A percentile compares a stretch with the other conserved stretches of the same genome.
These are phyloP conservation scores for Acidomyces sp. DNA, from an alignment of 495 filamentous ascomycete genomes.

Conservation along the genomic window DNA sequence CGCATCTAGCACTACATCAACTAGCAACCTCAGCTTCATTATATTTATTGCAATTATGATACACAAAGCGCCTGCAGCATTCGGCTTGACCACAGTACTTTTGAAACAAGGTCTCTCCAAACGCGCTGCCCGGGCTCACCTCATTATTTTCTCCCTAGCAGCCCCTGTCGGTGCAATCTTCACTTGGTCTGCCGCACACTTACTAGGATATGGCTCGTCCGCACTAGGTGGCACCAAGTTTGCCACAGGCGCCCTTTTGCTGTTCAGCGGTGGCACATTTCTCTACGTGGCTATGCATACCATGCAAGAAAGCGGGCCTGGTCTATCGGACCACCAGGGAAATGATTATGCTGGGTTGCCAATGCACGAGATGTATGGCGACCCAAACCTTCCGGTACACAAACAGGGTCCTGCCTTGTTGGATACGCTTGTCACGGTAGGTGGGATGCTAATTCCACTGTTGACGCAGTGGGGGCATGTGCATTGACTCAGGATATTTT, in stretches of 20 bases:
- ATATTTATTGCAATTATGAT: slow-evolving; percentile 95
- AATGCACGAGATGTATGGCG: neutral
- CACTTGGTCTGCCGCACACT: slow-evolving; percentile 66
- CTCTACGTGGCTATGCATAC: slow-evolving; percentile 99
- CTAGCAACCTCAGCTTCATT: slow-evolving; percentile 59
- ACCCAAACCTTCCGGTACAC: neutral
- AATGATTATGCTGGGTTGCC: slow-evolving; percentile 55
- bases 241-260: slow-evolving; percentile 82
- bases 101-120: slow-evolving; percentile 81
- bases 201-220: slow-evolving; percentile 46
- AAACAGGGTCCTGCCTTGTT: slow-evolving; percentile 33
- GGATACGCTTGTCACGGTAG: slow-evolving; percentile 61
- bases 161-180: slow-evolving; percentile 74
- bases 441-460: slow-evolving; percentile 82
- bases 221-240: slow-evolving; percentile 43
- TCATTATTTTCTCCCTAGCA: slow-evolving; percentile 82
- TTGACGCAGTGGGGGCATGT: slow-evolving; percentile 85
- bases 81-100: slow-evolving; percentile 79
- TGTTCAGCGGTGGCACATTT: slow-evolving; percentile 93
- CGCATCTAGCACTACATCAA: slow-evolving; percentile 63
- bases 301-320: slow-evolving; percentile 58
- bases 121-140: slow-evolving; percentile 67
- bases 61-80: slow-evolving; percentile 92
- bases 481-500: too few species aligned
- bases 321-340: slow-evolving; percentile 30